Base-by-base conservation (phyloP, 768 basidiomycete species). In the Mycena pura region DNA sequence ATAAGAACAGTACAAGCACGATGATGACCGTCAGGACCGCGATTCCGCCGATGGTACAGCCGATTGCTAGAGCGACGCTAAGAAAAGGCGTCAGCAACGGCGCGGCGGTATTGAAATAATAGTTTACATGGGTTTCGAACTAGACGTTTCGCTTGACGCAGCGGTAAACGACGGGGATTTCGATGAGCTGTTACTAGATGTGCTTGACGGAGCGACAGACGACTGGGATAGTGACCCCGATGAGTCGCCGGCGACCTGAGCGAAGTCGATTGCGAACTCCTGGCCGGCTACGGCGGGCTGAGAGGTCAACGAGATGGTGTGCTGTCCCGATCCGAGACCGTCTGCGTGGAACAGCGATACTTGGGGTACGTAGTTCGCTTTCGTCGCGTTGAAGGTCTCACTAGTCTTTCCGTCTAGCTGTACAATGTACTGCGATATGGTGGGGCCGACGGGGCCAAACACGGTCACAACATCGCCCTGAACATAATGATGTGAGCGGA, bases 271-370 rank as follows among this genome's bases (percentile, higher is more conserved):
- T 17, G 62, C 65, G 25, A 66, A 21, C 3, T 57, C 3, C 47
- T 63, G 62, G 6, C 62, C 62, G 4, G 27, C 21, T 6, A 43
- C 53, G 0, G 62, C 50, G 7, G 62, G 62, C 44, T 60, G 31
- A 0, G 65, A 48, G 5, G 24, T 57, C 28, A 66, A 21, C 31
- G 55, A 40, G 14, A 77, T 25, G 32, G 69, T 68, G 52, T 78
- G 68, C 4, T 41, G 25, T 5, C 68, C 68, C 10, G 40, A 22
- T 2, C 57, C 57, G 14, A 69, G 62, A 22, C 56, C 52, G n/a
- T 40, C 19, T 19, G 65, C 63, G 2, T 31, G 19, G 46, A 52
- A 69, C 28, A 69, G 19, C 0, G 66, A 32, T 3, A 56, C 50
- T 31, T 65, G 67, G 3, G 63, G 34, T 11, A 21, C 22, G 69